Conservation (phyloP, 257 asterid species). For the Mitragyna speciosa region DNA sequence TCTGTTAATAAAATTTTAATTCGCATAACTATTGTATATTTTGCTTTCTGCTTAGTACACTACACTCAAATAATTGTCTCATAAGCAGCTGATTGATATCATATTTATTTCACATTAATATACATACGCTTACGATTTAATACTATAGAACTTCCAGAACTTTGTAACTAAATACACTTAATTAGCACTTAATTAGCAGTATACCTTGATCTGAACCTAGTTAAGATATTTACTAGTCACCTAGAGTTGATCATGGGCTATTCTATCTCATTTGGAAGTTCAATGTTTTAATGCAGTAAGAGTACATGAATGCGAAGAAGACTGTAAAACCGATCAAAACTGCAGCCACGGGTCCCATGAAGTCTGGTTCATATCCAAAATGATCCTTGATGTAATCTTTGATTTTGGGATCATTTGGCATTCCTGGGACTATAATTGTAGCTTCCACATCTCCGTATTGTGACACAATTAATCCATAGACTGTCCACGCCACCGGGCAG, state of each 20-base stretch:
- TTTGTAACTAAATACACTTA: too few relatives aligned
- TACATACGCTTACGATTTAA: too few relatives aligned
- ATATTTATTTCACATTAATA: too few relatives aligned
- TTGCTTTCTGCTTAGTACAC: too few relatives aligned
- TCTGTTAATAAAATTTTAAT: too few relatives aligned
- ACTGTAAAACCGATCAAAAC: constrained; percentile 49
- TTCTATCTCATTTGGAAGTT: constrained; percentile 57
- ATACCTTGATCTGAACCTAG: background rate
- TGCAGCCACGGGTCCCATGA: constrained; percentile 52
- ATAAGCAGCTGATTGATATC: too few relatives aligned
- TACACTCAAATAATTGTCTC: too few relatives aligned
- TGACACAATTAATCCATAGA: constrained; percentile 75
- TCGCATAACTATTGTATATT: too few relatives aligned
- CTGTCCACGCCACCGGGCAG: constrained; percentile 95
- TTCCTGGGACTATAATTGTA: constrained; percentile 48
- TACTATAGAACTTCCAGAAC: too few relatives aligned
- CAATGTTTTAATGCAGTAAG: constrained; percentile 52
- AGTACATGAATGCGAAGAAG: constrained; percentile 57
- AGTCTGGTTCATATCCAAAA: constrained; percentile 55
- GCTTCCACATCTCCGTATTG: constrained; percentile 68
- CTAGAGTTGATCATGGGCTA: background rate
- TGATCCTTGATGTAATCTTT: constrained; percentile 50
- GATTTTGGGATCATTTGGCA: constrained; percentile 42
- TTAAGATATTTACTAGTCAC: constrained; percentile 14
- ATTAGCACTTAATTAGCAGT: background rate